Percentiles rank a stretch among this genome's conserved stretches.
These are phyloP conservation scores for Diaporthe humulicola DNA, from an alignment of 2,329 filamentous ascomycete species.

Conservation along the genomic window DNA sequence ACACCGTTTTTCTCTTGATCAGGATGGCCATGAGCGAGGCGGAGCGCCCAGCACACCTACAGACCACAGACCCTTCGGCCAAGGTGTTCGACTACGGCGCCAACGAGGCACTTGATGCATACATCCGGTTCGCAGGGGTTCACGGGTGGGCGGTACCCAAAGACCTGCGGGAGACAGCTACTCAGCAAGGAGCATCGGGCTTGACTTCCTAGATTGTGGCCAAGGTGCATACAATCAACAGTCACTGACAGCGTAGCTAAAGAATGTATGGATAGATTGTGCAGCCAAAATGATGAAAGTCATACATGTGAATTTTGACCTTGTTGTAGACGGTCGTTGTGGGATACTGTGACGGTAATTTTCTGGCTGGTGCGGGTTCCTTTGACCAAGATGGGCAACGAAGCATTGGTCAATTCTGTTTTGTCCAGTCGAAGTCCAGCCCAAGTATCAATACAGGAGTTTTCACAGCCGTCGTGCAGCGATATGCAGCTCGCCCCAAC, in stretches of 20 bases:
- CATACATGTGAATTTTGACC: background rate
- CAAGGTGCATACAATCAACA: background rate
- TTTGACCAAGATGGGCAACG: background rate
- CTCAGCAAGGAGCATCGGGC: background rate
- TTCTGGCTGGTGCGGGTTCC: background rate
- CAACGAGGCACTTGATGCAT: conserved; percentile 80
- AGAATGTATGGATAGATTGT: background rate
- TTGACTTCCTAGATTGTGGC: background rate
- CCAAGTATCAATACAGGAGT: no score
- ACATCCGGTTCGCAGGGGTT: conserved; percentile 72
- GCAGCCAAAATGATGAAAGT: background rate
- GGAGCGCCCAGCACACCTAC: conserved; percentile 82
- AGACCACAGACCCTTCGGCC: conserved; percentile 40
- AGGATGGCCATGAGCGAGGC: conserved; percentile 78
- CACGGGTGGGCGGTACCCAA: conserved; percentile 82
- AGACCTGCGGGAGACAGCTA: conserved; percentile 67
- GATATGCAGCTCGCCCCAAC: no score
- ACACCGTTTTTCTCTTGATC: conserved; percentile 85
- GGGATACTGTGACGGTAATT: background rate
- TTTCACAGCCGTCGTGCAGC: no score
- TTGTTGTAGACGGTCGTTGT: background rate
- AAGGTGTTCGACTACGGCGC: conserved; percentile 70
- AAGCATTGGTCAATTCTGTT: no score
- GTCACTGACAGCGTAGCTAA: background rate
- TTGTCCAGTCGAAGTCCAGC: no score